Evolutionary conservation across 352 stramenopile genomes (phyloP).

Genomic region (Globisporangium polare): DNA sequence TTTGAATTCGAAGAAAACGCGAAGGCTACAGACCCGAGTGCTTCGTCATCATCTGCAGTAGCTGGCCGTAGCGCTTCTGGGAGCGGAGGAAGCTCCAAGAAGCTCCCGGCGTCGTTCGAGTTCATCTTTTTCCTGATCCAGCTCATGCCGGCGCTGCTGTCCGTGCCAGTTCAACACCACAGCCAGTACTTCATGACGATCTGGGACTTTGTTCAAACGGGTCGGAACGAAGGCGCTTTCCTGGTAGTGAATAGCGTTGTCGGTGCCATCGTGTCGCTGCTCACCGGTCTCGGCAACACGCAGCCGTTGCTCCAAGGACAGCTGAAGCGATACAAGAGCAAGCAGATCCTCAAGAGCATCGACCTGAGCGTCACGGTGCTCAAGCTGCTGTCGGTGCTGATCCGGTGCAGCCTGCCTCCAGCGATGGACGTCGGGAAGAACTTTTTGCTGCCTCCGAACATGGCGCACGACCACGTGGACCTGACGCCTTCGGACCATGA

Average conservation of each 20-base stretch:
- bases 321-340: constrained; percentile 64
- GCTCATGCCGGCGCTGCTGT: constrained; percentile 70
- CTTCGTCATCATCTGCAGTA: background rate
- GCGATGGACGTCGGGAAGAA: constrained; percentile 55
- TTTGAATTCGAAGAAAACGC: constrained; percentile 42
- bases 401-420: constrained; percentile 66
- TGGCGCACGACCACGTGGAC: constrained; percentile 69
- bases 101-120: constrained; percentile 71
- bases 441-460: constrained; percentile 45
- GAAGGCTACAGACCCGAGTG: background rate
- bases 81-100: constrained; percentile 21
- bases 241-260: constrained; percentile 81
- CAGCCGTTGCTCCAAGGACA: constrained; percentile 64
- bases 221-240: constrained; percentile 80
- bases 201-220: constrained; percentile 72
- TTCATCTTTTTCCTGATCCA: constrained; percentile 80
- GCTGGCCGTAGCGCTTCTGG: background rate
- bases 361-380: constrained; percentile 66
- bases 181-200: constrained; percentile 73
- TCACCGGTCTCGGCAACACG: constrained; percentile 51
- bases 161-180: constrained; percentile 64
- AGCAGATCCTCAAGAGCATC: constrained; percentile 75
- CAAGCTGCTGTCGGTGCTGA: constrained; percentile 68
- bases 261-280: constrained; percentile 61
- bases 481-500: constrained; percentile 54